Conservation (phyloP, 1,139 yeast species). For the Candida smagusa region DNA sequence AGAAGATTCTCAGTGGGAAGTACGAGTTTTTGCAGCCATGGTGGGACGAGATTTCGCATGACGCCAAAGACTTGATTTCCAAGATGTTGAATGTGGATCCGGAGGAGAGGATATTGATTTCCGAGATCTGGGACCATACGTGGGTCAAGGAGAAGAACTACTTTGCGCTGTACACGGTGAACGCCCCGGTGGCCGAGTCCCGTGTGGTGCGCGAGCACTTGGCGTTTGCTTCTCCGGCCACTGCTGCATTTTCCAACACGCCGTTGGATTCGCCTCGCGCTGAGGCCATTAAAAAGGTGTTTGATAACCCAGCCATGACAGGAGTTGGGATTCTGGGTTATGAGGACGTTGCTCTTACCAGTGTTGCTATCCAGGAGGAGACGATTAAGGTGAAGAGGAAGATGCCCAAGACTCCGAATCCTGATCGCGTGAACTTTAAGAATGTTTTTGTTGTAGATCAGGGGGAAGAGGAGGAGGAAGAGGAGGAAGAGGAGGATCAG, state of each 20-base stretch:
- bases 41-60: conserved; percentile 91
- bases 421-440: conserved; percentile 27
- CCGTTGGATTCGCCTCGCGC: conserved; percentile 31
- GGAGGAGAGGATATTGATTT: conserved; percentile 57
- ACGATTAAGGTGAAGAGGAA: conserved; percentile 7
- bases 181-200: conserved; percentile 1
- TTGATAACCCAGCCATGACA: conserved; percentile 44
- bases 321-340: conserved; percentile 4
- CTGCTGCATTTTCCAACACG: neutral
- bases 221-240: conserved; percentile 6
- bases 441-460: conserved; percentile 29
- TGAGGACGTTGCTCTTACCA: conserved; percentile 4
- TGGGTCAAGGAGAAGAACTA: conserved; percentile 26
- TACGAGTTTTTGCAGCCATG: conserved; percentile 84
- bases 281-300: conserved; percentile 44
- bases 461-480: conserved; percentile 16
- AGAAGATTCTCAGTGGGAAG: conserved; percentile 80
- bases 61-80: conserved; percentile 64
- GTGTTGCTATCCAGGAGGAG: conserved; percentile 8
- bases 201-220: conserved; percentile 7
- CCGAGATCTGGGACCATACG: conserved; percentile 57
- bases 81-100: conserved; percentile 62
- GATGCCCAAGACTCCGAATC: conserved; percentile 31
- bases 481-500: conserved; percentile 18
- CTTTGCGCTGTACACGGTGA: conserved; percentile 7